Conservation (phyloP, 2,329 filamentous ascomycete genomes). For the Ceratocystis albifundus region DNA sequence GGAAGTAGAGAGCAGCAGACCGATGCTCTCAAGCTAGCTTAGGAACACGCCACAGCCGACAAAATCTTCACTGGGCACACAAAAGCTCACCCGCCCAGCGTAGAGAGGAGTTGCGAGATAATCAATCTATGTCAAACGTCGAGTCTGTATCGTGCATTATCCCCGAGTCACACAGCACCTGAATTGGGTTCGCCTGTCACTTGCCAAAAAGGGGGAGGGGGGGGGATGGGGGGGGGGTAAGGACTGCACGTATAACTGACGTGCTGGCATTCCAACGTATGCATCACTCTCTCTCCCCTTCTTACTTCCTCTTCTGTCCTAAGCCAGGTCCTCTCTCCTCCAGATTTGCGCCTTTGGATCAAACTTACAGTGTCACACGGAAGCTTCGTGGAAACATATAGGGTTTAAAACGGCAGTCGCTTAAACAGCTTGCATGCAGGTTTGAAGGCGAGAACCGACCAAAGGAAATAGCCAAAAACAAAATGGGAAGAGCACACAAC, state of each 20-base stretch:
- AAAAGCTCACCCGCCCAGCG: too few relatives aligned
- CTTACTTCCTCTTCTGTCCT: neutral
- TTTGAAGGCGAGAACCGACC: neutral
- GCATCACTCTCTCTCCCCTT: neutral
- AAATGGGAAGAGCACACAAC: neutral
- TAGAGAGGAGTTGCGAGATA: too few relatives aligned
- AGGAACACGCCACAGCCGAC: neutral
- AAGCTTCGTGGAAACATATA: neutral
- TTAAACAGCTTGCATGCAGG: neutral
- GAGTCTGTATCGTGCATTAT: too few relatives aligned
- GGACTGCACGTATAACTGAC: neutral
- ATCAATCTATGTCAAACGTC: too few relatives aligned
- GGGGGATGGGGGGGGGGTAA: too few relatives aligned
- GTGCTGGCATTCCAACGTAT: neutral
- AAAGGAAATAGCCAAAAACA: neutral
- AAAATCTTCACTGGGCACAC: neutral
- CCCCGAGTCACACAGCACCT: too few relatives aligned
- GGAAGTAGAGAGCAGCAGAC: neutral
- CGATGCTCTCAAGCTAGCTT: neutral
- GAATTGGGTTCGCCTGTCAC: too few relatives aligned
- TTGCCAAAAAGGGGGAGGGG: too few relatives aligned
- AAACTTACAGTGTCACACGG: slow-evolving; percentile 1
- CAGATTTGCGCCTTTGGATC: neutral
- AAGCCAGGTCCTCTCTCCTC: neutral
- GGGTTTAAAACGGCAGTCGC: neutral